A percentile compares a stretch with the other conserved stretches of the same genome.
phyloP scores from a whole-genome alignment of 345 rosid genomes.

The Citrus medica region DNA sequence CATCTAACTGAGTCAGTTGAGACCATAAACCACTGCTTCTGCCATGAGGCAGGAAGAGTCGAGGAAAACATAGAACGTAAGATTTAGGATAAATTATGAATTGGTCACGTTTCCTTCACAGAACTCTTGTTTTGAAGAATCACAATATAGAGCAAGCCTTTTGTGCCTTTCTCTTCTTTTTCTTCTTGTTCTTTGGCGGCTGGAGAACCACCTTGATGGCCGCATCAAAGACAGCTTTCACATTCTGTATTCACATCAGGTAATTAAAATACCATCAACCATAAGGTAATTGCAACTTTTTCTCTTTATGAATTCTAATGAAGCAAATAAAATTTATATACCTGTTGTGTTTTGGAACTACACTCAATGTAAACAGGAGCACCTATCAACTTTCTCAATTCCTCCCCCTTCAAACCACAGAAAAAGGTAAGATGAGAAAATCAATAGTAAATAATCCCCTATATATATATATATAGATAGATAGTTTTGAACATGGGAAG shows the following conservation, averaged over 20 bases:
- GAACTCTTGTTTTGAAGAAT: constrained; percentile 3
- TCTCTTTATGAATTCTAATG: background rate
- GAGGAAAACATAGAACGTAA: constrained; percentile 1
- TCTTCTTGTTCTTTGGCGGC: constrained; percentile 81
- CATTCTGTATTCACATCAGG: constrained; percentile 47
- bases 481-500: background rate
- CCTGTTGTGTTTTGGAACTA: constrained; percentile 94
- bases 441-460: background rate
- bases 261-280: constrained; percentile 1
- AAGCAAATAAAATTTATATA: constrained; percentile 5
- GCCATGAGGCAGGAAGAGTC: constrained; percentile 14
- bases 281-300: background rate
- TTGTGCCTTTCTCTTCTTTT: constrained; percentile 63
- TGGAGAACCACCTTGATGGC: constrained; percentile 89
- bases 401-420: constrained; percentile 58
- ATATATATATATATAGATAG: too few relatives aligned
- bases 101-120: constrained; percentile 15
- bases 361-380: constrained; percentile 78
- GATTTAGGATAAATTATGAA: constrained; percentile 12
- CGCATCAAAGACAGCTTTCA: constrained; percentile 83
- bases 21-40: constrained; percentile 32
- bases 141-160: constrained; percentile 73
- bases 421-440: background rate
- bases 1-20: constrained; percentile 39
- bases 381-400: constrained; percentile 66